Evolutionary conservation across 2,329 filamentous ascomycete genomes (phyloP).

Genomic region (Fusarium proliferatum): DNA sequence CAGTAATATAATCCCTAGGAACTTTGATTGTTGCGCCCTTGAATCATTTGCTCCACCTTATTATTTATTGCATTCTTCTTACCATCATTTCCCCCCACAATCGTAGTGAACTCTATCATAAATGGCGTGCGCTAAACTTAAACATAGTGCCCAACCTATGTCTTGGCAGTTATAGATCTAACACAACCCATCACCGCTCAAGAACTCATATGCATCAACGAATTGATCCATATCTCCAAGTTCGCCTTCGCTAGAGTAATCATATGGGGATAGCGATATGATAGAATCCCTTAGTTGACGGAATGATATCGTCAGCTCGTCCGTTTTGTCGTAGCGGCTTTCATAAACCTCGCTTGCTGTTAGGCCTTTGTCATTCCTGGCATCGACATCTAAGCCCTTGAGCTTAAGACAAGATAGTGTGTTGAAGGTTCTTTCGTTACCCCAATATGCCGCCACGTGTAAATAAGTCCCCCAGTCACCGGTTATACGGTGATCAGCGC

Average conservation of each 20-base stretch:
- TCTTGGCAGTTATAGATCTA: too few relatives aligned
- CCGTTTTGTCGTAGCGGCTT: background rate
- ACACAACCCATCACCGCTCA: too few relatives aligned
- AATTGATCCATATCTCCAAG: background rate
- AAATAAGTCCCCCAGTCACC: background rate
- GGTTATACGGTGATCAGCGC: background rate
- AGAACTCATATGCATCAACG: background rate
- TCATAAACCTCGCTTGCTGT: background rate
- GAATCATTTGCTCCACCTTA: too few relatives aligned
- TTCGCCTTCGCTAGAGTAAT: too few relatives aligned
- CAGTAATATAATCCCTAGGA: too few relatives aligned
- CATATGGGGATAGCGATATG: too few relatives aligned
- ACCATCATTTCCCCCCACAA: too few relatives aligned
- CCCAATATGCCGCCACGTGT: background rate
- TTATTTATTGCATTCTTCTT: too few relatives aligned
- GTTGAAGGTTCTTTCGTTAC: background rate
- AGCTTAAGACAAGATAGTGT: background rate
- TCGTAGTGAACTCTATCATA: too few relatives aligned
- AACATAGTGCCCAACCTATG: too few relatives aligned
- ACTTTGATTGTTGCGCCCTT: too few relatives aligned
- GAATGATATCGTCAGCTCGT: background rate
- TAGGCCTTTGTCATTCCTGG: accelerated
- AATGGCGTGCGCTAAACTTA: too few relatives aligned
- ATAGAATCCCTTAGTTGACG: background rate
- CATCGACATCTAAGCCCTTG: background rate